Conservation (phyloP, 1,284 basidiomycete species). For the Gymnopus androsaceus region DNA sequence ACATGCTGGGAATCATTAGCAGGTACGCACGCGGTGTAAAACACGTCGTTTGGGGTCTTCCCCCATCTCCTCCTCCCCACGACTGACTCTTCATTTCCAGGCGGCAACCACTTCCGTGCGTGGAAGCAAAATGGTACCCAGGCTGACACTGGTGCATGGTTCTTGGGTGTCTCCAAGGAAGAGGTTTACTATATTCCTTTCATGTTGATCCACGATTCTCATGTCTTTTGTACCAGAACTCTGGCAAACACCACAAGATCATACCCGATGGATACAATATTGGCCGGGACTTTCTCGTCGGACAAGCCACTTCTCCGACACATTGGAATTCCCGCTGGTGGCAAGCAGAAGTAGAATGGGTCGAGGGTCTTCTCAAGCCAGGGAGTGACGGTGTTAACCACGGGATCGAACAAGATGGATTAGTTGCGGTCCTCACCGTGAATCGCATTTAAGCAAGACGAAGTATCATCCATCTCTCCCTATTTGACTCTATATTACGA, state of each 20-base stretch:
- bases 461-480: not conserved
- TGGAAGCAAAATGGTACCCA: constrained; percentile 73
- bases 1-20: constrained; percentile 75
- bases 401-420: constrained; percentile 75
- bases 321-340: constrained; percentile 65
- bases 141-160: constrained; percentile 68
- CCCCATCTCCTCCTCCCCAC: too few species aligned
- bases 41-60: not conserved
- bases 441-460: constrained; percentile 26
- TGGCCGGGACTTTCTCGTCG: constrained; percentile 71
- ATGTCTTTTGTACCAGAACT: constrained; percentile 43
- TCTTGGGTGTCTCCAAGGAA: constrained; percentile 76
- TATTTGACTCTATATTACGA: not conserved
- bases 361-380: constrained; percentile 61
- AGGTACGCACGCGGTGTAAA: constrained; percentile 46
- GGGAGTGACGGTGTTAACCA: constrained; percentile 77
- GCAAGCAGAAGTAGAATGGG: constrained; percentile 75
- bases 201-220: not conserved
- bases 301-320: constrained; percentile 60
- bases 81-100: constrained; percentile 31
- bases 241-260: constrained; percentile 69
- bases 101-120: constrained; percentile 66
- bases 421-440: constrained; percentile 75
- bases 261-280: constrained; percentile 76
- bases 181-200: constrained; percentile 37